Base-by-base conservation (phyloP, 2,329 filamentous ascomycete species). In the Knufia petricola region DNA sequence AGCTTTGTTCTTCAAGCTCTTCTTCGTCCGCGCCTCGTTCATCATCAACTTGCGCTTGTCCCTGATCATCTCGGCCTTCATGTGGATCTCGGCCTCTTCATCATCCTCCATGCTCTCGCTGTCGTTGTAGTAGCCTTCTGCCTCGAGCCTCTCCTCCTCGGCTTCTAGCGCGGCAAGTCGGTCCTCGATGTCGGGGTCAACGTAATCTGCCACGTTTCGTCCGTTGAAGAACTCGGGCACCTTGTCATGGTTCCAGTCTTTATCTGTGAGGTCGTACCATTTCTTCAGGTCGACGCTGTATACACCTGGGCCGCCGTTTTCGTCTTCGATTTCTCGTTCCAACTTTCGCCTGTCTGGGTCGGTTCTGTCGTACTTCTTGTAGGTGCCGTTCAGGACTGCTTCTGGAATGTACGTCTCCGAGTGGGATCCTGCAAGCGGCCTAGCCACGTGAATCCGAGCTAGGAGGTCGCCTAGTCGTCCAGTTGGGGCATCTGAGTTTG, bases 141-240 rank as follows among this genome's bases (percentile, higher is more conserved):
- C 83, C 67, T 95, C 85, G 12, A 96, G 79, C 60, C 84, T 84
- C 71, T 95, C 90, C 67, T 98, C 92, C 64, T 98, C 94, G 54
- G 89, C 89, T 68, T 98, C 92, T 28, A 98, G 76, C 49, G 87
- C 87, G 45, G 84, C 82, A 43, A 98, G 78, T 73, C 95, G 96
- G 58, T 81, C 78, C 62, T 95, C 92, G 63, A 98, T 98, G 49
- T 98, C 94, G 1, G 90, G 89, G 62, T 96, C 92, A 62, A 98
- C 81, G 67, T 87, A 98, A 69, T 98, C 92, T 71, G 90, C 92
- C 50, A 98, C 86, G 66, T 98, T 98, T 77, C 90, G 89, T 67
- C 92, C 92, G 63, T 96, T 82, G 67, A 89, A 85, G 42, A 95
- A 76, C 69, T 98, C 92, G 26, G 92, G 92, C 48, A 96, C 85